Percentiles rank a stretch among this genome's conserved stretches.
Evolutionary conservation across 441 rosid genomes (phyloP).

Genomic region (Populus tomentosa): DNA sequence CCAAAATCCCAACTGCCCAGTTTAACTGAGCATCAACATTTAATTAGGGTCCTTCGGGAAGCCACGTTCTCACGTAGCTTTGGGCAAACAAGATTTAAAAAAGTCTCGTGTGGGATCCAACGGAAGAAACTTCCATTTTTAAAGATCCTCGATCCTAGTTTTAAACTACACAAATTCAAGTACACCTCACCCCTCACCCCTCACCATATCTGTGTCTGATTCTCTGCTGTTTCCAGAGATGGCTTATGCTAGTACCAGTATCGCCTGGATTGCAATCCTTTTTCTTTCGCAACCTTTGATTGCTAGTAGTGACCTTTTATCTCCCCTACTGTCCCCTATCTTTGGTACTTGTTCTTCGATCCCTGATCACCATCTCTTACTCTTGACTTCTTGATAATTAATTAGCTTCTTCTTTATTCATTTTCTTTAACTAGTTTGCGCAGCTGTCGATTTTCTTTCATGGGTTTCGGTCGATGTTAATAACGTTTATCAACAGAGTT

Average conservation of each 20-base stretch:
- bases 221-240: slow-evolving; percentile 4
- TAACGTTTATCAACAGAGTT: not conserved
- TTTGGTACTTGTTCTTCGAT: slow-evolving; percentile 35
- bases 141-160: not conserved
- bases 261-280: slow-evolving; percentile 11
- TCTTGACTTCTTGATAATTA: not conserved
- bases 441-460: not conserved
- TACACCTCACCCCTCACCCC: not conserved
- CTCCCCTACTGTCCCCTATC: slow-evolving; percentile 54
- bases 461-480: slow-evolving; percentile 2
- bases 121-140: not conserved
- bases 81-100: not conserved
- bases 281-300: slow-evolving; percentile 33
- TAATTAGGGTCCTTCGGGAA: slow-evolving; percentile 1
- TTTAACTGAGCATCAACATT: too few relatives aligned
- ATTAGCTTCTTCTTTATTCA: not conserved
- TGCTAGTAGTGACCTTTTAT: slow-evolving; percentile 32
- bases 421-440: not conserved
- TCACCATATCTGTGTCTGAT: not conserved
- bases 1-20: too few relatives aligned
- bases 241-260: not conserved
- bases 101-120: not conserved
- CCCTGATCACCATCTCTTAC: not conserved
- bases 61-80: not conserved
- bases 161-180: not conserved